A percentile compares a stretch with the other conserved stretches of the same genome.
Evolutionary conservation across 1,284 basidiomycete genomes (phyloP).

Genomic region (Microbotryum violaceum): DNA sequence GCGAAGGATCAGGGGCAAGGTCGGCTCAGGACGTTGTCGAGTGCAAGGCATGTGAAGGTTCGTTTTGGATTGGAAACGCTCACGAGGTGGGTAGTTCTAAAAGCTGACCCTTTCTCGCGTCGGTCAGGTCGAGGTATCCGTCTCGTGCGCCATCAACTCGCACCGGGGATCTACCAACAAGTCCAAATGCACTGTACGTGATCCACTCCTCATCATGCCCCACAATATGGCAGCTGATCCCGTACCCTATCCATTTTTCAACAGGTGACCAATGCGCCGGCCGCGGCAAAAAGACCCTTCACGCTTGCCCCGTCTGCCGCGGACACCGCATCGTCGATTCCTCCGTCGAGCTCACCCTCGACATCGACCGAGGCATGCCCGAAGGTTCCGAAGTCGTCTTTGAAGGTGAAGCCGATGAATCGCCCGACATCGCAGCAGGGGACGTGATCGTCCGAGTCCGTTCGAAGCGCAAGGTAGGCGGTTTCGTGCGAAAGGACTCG

Average conservation of each 20-base stretch:
- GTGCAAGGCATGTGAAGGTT: constrained; percentile 63
- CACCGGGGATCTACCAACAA: constrained; percentile 38
- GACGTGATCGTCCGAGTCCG: constrained; percentile 77
- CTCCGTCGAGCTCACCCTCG: constrained; percentile 59
- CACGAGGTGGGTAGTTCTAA: too few species aligned
- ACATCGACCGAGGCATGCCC: constrained; percentile 76
- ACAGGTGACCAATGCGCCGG: constrained; percentile 67
- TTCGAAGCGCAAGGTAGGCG: constrained; percentile 62
- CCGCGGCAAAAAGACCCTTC: constrained; percentile 64
- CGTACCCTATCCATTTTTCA: background rate
- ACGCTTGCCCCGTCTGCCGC: constrained; percentile 65
- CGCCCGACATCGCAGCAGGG: constrained; percentile 82
- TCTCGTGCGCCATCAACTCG: constrained; percentile 76
- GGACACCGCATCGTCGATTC: constrained; percentile 68
- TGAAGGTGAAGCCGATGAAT: constrained; percentile 87
- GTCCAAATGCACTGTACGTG: constrained; percentile 33
- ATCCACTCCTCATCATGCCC: too few species aligned
- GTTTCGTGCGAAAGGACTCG: constrained; percentile 76
- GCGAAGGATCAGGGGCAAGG: constrained; percentile 82
- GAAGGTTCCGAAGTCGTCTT: constrained; percentile 87
- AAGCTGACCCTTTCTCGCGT: too few species aligned
- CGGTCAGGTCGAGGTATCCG: constrained; percentile 61
- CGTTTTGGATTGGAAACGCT: too few species aligned
- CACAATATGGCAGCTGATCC: too few species aligned
- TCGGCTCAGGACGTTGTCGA: constrained; percentile 74